Percentiles rank a stretch among this genome's conserved stretches.
phyloP scores from a whole-genome alignment of 495 filamentous ascomycete species.

The Penicillium dipodomyicola region DNA sequence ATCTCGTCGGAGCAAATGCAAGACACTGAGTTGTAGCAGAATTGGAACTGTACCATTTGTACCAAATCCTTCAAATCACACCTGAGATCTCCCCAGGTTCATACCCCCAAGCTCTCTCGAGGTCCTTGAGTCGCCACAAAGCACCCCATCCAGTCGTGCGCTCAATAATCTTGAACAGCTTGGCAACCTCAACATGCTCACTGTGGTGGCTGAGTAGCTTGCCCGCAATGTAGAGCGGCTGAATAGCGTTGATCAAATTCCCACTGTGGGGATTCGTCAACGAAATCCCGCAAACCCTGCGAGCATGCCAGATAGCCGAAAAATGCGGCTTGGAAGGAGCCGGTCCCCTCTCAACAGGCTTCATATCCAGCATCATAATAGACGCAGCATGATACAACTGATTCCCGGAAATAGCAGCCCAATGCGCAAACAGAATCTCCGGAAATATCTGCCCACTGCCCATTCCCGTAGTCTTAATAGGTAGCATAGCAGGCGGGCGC shows the following conservation, averaged over 20 bases:
- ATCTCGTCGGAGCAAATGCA: neutral
- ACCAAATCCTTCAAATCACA: slow-evolving; percentile 19
- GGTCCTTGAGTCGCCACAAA: slow-evolving; percentile 39
- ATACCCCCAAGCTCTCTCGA: slow-evolving; percentile 43
- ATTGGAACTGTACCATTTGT: neutral
- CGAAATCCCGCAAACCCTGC: slow-evolving; percentile 46
- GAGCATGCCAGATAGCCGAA: slow-evolving; percentile 41
- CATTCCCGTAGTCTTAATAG: slow-evolving; percentile 29
- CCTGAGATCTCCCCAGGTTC: slow-evolving; percentile 27
- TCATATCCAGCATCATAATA: slow-evolving; percentile 39
- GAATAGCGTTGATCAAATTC: slow-evolving; percentile 45
- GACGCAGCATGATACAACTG: slow-evolving; percentile 44
- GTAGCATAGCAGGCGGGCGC: slow-evolving; percentile 35
- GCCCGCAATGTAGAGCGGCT: slow-evolving; percentile 47
- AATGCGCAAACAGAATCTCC: slow-evolving; percentile 37
- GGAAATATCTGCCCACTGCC: slow-evolving; percentile 33
- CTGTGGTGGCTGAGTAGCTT: slow-evolving; percentile 38
- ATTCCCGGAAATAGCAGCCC: slow-evolving; percentile 45
- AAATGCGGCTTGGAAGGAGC: slow-evolving; percentile 21
- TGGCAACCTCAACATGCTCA: slow-evolving; percentile 39
- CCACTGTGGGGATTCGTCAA: slow-evolving; percentile 43
- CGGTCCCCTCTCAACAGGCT: slow-evolving; percentile 25
- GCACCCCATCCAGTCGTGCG: slow-evolving; percentile 40
- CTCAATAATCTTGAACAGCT: slow-evolving; percentile 38
- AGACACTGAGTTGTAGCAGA: neutral